Percentiles rank a stretch among this genome's conserved stretches.
phyloP scores from a whole-genome alignment of 2,329 filamentous ascomycete species.

The Fusarium duplospermum region DNA sequence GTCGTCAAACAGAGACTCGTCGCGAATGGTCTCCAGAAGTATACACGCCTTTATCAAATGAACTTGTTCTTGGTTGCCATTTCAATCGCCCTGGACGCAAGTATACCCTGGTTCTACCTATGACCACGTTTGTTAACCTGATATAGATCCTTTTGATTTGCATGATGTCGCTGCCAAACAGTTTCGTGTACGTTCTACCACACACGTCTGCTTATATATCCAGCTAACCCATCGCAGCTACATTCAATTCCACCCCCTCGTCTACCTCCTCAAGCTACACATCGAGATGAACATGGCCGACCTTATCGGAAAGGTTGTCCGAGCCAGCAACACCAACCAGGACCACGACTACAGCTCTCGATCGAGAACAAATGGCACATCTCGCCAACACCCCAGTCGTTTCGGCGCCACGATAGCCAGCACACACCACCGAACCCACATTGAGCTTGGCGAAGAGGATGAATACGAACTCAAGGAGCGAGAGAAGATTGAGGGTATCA shows the following conservation, averaged over 20 bases:
- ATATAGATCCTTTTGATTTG: conserved; percentile 37
- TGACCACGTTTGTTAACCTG: background rate
- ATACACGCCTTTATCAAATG: conserved; percentile 57
- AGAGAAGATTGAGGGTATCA: conserved; percentile 41
- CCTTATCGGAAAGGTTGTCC: conserved; percentile 44
- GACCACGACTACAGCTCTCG: conserved; percentile 35
- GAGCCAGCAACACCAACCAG: conserved; percentile 34
- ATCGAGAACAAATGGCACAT: conserved; percentile 25
- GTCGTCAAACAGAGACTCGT: conserved; percentile 58
- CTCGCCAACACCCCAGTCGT: conserved; percentile 24
- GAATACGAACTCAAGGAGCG: conserved; percentile 39
- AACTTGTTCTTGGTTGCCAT: conserved; percentile 45
- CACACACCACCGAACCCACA: conserved; percentile 36
- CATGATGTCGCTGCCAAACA: conserved; percentile 45
- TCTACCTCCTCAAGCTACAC: conserved; percentile 45
- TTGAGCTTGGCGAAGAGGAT: conserved; percentile 45
- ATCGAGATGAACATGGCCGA: conserved; percentile 48
- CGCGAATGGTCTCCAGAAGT: conserved; percentile 61
- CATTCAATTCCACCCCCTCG: conserved; percentile 45
- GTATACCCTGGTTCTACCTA: background rate
- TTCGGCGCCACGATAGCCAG: conserved; percentile 34
- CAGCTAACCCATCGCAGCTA: conserved; percentile 23
- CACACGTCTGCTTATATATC: background rate
- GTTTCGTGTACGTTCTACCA: conserved; percentile 38
- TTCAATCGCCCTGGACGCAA: conserved; percentile 45